Evolutionary conservation across 371 early-diverging fungal species (phyloP), one percentile per base, ranked within the genome.

Genomic region (Mucor plumbeus): DNA sequence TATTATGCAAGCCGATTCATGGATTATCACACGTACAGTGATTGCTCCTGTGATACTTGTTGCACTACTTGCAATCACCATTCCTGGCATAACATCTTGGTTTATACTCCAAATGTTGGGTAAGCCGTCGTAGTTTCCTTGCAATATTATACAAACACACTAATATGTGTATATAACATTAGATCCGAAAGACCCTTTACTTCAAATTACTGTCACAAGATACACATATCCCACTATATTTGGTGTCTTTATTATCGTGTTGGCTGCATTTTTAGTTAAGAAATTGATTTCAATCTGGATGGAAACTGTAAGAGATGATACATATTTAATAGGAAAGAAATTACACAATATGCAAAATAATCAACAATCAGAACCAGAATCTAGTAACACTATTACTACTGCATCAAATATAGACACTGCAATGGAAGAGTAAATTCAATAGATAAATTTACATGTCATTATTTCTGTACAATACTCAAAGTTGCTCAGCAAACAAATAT

Each of bases 291-390:
- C 64, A 6, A 63, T 73, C 1, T 90, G 90, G 90, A 71, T 84
- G 19, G 80, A 84, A 15, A 65, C 79, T n/a, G 84, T 90, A 10
- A 83, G 89, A 34, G 90, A 92, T 43, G 88, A 87, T 43, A 82
- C 84, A 53, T 92, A 92, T 62, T 65, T 89, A 48, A 82, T 89
- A 43, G 91, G 92, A 13, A 78, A 78, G 17, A 81, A 75, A 63
- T 76, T 92, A 57, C 91, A 90, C 67, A 92, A 92, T 64, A 64
- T 90, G 58, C 75, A 71, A 10, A 62, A 59, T 43, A 56, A 53
- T 21, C 53, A 11, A 31, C 36, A 48, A 36, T 36, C 48, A 15
- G 50, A 38, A 53, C 19, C 53, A 6, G 14, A 38, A 38, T 38
- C 44, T 44, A 17, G n/a, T 7, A 14, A 43, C n/a, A 17, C 41